Evolutionary conservation across 805 yeast genomes (phyloP), one percentile per base, ranked within the genome.

Genomic region (Candida montana): DNA sequence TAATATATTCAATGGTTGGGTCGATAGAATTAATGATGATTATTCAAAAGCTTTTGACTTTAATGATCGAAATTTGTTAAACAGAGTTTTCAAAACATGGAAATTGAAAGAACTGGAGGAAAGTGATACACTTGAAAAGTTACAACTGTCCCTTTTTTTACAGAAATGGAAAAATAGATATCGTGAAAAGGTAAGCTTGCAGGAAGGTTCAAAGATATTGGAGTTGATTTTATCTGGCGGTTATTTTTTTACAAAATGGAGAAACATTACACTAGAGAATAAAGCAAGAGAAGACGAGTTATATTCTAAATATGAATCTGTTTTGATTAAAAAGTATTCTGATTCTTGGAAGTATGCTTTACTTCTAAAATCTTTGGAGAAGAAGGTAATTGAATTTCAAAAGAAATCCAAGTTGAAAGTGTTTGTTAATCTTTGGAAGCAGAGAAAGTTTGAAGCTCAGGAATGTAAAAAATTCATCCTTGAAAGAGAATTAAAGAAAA

Each of bases 221-320:
- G 57, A 55, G 24, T 8, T 42, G 16, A 52, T 44, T 5, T 39
- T 57, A 8, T 54, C 48, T 30, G 58, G 48, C 24, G 60, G 59
- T 1, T 54, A 42, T 35, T 46, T 57, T 39, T 53, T 57, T 33
- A 28, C 46, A 7, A 57, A 47, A 42, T 57, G 61, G 60, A 48
- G 35, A 15, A n/a, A 19, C 4, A n/a, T 31, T 2, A 10, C 45
- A 4, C 19, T 34, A 2, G n/a, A 11, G 15, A 40, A 5, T 10
- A 7, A 15, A 11, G 18, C 19, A 6, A 28, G 15, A 31, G 7
- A 20, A 5, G 7, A 23, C 20, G 33, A 21, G 16, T 27, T 19
- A 28, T 20, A 20, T n/a, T n/a, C 31, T 19, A 19, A 13, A 10
- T 18, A 17, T n/a, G 26, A 21, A 7, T 16, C 15, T 5, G 7